Evolutionary conservation across 768 basidiomycete species (phyloP), one percentile per base, ranked within the genome.

Genomic region (Sporobolomyces phaffii): DNA sequence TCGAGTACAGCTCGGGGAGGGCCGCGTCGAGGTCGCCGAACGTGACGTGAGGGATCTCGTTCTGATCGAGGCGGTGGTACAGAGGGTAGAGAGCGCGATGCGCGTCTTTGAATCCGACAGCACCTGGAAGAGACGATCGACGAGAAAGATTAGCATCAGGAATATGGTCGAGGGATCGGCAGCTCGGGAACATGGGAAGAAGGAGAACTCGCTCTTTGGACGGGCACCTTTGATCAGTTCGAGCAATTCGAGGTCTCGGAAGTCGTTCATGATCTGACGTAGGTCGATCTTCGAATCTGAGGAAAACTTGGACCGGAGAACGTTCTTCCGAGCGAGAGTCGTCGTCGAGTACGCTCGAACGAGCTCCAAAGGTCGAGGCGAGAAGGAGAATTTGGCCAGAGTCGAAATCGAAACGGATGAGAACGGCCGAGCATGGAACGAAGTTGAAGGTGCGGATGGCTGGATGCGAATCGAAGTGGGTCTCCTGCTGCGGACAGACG

Each of bases 81-180:
- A 69, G 62, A 1, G 62, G 59, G 53, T 69, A 69, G 14, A 69
- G 52, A 2, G 62, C 65, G 31, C 67, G 57, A 26, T 41, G 47
- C 18, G 64, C 64, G 38, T 59, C 64, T 29, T 65, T 65, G 56
- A 44, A 65, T 14, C 64, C 57, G 49, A 26, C 43, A 15, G 54
- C 64, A 28, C 56, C 64, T 65, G 33, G 11, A 17, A 34, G 18
- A 11, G 2, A 24, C 17, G 40, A 24, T 10, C 26, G 34, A 5
- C n/a, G n/a, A n/a, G n/a, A n/a, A n/a, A n/a, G n/a, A n/a, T n/a
- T n/a, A n/a, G n/a, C n/a, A n/a, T 9, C 8, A 11, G 1, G 40
- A 24, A 24, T 26, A n/a, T 11, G 36, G 18, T n/a, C 2, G 20
- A 14, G 17, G 10, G 24, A 26, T 0, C 18, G 13, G 22, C 5